These are phyloP conservation scores for Pestalotiopsis sp. DNA, from an alignment of 2,329 filamentous ascomycete genomes.

Conservation along the genomic window DNA sequence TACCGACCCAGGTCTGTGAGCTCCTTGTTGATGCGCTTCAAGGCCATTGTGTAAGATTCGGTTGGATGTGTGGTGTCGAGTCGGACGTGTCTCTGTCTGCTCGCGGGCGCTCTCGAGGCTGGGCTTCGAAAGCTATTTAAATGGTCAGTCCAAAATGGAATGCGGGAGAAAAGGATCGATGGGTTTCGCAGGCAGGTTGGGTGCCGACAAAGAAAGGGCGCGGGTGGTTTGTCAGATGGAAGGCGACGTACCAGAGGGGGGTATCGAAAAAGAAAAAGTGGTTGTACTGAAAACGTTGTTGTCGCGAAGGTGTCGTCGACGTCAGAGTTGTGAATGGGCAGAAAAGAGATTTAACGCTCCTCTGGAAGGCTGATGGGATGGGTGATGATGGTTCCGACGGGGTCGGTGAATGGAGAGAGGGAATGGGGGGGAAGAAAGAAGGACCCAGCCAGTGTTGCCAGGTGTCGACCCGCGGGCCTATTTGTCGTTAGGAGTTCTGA, in stretches of 20 bases:
- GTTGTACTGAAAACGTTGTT: not conserved
- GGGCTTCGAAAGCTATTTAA: conserved; percentile 25
- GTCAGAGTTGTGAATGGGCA: not conserved
- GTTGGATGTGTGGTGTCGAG: conserved; percentile 13
- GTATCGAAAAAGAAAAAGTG: not conserved
- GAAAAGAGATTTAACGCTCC: conserved; percentile 1
- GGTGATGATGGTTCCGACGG: not conserved
- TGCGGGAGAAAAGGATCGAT: conserved; percentile 25
- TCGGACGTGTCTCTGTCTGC: conserved; percentile 14
- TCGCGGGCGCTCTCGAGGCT: conserved; percentile 21
- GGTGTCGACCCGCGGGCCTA: not conserved
- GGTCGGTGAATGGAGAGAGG: not conserved
- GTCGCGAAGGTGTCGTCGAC: not conserved
- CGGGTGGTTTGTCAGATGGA: not conserved
- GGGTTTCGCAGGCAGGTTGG: not conserved
- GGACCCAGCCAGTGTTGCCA: not conserved
- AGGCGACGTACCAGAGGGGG: not conserved
- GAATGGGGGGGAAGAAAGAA: not conserved
- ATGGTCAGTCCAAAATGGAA: conserved; percentile 27
- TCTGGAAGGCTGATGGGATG: not conserved
- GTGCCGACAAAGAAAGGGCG: not conserved
- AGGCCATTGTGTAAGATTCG: conserved; percentile 66
- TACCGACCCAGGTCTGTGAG: conserved; percentile 89
- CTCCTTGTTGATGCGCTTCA: conserved; percentile 96
- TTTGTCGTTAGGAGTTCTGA: not conserved